Base-by-base conservation (phyloP, 805 yeast species). In the Clavispora fructus region DNA sequence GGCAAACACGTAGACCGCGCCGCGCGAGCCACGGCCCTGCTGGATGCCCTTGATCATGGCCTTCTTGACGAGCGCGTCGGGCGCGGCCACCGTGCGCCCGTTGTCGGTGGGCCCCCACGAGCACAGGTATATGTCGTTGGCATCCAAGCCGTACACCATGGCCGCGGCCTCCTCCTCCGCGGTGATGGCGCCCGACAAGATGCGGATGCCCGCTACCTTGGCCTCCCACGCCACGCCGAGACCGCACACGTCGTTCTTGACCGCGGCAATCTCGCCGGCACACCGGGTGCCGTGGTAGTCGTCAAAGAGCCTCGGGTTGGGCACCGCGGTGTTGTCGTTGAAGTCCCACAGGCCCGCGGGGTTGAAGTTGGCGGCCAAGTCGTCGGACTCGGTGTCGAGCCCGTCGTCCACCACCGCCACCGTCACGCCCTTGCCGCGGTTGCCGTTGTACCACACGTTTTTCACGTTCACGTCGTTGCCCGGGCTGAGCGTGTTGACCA, bases 81-180 rank as follows among this genome's bases (percentile, higher is more conserved):
- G 99, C 4, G 80, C 94, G 43, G 87, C 90, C 75, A 94, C 79
- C 1, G 95, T 79, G 46, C 64, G 74, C 0, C 99, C 99, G 62
- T 92, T 87, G 64, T 94, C 99, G 3, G 89, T 78, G 2, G 99
- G 99, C 7, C 99, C 99, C 99, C 99, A 94, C 4, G 97, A 89
- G 65, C 99, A 94, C 3, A 96, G 87, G 63, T 90, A 94, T 35
- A 94, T 94, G 63, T 94, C 96, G 64, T 94, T 94, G 26, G 80
- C 78, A 50, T 88, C 91, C 52, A 86, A 69, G 0, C 82, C 91
- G 64, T 87, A 85, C 32, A 87, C 75, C 74, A 94, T 71, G 1
- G 98, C 86, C 2, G 86, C 80, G 0, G 98, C 98, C 65, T 94
- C 99, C 52, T 91, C 96, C 48, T 84, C 96, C 3, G 87, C 71